Conservation (phyloP, 164 flowering plant species). For the Magnolia sinica region DNA sequence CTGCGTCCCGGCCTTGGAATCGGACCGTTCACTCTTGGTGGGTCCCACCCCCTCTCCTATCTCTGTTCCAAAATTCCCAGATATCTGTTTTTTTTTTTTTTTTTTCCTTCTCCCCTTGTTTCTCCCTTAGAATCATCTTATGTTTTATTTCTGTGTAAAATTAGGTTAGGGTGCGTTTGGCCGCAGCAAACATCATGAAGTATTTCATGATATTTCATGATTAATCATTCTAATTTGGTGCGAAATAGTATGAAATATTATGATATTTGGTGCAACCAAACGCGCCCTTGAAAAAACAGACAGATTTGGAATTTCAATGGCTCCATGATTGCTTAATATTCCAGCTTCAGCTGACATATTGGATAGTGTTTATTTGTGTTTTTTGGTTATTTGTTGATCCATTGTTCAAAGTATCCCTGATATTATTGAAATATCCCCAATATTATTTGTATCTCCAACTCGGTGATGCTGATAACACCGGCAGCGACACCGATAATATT, state of each 20-base stretch:
- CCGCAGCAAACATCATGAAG: no score
- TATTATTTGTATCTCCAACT: no score
- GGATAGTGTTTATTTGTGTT: not conserved
- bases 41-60: not conserved
- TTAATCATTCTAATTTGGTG: no score
- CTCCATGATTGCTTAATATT: not conserved
- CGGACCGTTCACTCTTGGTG: constrained; percentile 88
- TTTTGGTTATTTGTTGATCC: not conserved
- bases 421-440: no score
- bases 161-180: no score
- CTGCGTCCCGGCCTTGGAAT: constrained; percentile 86
- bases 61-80: not conserved
- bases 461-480: no score
- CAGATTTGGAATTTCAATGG: not conserved
- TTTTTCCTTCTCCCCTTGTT: not conserved
- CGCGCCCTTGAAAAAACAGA: not conserved
- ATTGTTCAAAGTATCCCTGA: no score
- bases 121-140: not conserved
- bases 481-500: no score
- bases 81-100: not conserved
- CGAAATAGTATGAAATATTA: no score
- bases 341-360: not conserved
- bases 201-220: no score
- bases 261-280: no score
- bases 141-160: not conserved